Conservation (phyloP, 129 eudicot species). For the Flaveria ramosissima region DNA sequence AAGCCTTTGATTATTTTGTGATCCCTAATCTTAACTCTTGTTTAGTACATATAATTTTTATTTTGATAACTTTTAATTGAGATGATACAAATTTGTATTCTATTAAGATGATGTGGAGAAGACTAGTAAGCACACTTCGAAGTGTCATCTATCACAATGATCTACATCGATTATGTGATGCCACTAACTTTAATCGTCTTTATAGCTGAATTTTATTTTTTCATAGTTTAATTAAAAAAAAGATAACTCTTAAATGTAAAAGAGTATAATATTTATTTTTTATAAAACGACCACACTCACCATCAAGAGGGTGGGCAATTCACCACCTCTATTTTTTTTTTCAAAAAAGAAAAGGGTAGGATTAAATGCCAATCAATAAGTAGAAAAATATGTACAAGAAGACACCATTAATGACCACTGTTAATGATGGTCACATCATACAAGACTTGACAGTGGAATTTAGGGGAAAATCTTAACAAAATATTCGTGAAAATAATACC, state of each 20-base stretch:
- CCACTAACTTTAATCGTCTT: background rate
- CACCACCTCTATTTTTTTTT: slow-evolving; percentile 8
- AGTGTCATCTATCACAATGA: background rate
- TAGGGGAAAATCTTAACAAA: background rate
- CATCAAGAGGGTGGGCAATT: slow-evolving; percentile 12
- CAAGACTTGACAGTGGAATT: slow-evolving; percentile 17
- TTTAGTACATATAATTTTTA: no score
- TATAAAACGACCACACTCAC: background rate
- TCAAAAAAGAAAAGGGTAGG: slow-evolving; percentile 25
- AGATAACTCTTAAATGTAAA: background rate
- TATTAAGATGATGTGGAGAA: background rate
- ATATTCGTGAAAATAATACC: background rate
- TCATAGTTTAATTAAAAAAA: background rate
- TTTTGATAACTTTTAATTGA: background rate
- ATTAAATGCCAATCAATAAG: slow-evolving; percentile 27
- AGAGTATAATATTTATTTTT: background rate
- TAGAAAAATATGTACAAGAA: slow-evolving; percentile 25
- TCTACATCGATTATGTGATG: background rate
- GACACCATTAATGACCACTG: slow-evolving; percentile 27
- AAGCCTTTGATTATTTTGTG: no score
- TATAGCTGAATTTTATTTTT: background rate
- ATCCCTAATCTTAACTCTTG: no score
- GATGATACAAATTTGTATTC: background rate
- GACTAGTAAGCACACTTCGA: background rate
- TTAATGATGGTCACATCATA: slow-evolving; percentile 37